Base-by-base conservation (phyloP, 2,329 filamentous ascomycete genomes). In the Sporothrix mexicana region DNA sequence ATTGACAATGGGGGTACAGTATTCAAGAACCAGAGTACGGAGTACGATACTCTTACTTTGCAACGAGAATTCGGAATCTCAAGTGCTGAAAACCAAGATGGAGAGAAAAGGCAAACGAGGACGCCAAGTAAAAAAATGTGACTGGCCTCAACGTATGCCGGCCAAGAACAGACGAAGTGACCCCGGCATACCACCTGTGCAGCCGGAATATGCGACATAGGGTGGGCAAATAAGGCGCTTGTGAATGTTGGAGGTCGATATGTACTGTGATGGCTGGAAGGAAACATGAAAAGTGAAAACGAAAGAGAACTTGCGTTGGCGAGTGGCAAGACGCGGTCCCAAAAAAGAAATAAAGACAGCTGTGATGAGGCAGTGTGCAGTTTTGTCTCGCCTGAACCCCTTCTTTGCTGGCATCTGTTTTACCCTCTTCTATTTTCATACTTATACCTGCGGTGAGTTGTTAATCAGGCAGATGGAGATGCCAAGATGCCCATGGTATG, bases 131-230 rank as follows among this genome's bases (percentile, higher is more conserved):
- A 23, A 43, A 10, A 59, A 59, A 45, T 64, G 36, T 20, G 59
- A 15, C 17, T 4, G 59, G 20, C 51, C 23, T 20, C 20, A n/a
- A 12, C 43, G 10, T 23, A 15, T 64, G 41, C 20, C 41, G 41
- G 61, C 61, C 41, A 47, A 64, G 61, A 45, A 8, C 2, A 15
- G 20, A 12, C 41, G 20, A 64, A 45, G 61, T 41, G 6, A 64
- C 41, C n/a, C 61, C 61, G 30, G 57, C 57, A 45, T 64, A n/a
- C 61, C 6, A 23, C 41, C 61, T 45, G 61, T 47, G 36, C 61
- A 64, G 23, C 53, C 53, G 10, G 53, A 4, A 57, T 30, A 15
- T 57, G 10, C 30, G 51, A n/a, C 51, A 23, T 45, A 10, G 2
- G 41, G 20, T 47, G 61, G 45, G 41, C 41, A 64, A 30, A 20